phyloP scores from a whole-genome alignment of 2,329 filamentous ascomycete genomes.

The Beauveria sp. region DNA sequence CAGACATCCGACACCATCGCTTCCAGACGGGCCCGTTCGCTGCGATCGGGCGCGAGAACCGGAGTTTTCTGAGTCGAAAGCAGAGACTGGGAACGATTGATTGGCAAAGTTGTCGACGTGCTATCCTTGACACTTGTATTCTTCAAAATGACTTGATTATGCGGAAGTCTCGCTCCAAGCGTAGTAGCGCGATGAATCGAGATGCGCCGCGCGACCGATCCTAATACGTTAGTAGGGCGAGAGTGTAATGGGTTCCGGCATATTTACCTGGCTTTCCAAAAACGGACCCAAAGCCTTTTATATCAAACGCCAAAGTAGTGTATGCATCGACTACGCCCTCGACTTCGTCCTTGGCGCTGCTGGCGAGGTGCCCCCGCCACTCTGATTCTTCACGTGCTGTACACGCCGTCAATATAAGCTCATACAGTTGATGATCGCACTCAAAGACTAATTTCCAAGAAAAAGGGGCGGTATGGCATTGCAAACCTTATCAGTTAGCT shows the following conservation, averaged over 20 bases:
- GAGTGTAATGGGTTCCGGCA: no score
- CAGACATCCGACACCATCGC: slow-evolving; percentile 69
- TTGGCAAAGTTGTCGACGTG: slow-evolving; percentile 37
- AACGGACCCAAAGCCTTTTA: slow-evolving; percentile 67
- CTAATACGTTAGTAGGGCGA: slow-evolving; percentile 27
- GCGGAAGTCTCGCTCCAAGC: slow-evolving; percentile 57
- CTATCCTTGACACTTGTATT: slow-evolving; percentile 55
- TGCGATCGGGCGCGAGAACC: slow-evolving; percentile 64
- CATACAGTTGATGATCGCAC: slow-evolving; percentile 66
- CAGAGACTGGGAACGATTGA: slow-evolving; percentile 74
- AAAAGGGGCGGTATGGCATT: slow-evolving; percentile 77
- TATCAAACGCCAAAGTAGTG: slow-evolving; percentile 58
- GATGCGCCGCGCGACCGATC: slow-evolving; percentile 56
- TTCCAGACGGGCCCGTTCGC: slow-evolving; percentile 73
- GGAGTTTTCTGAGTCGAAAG: slow-evolving; percentile 61
- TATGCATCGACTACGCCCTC: slow-evolving; percentile 36
- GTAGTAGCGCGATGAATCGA: slow-evolving; percentile 76
- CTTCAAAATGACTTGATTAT: slow-evolving; percentile 76
- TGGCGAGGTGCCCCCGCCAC: slow-evolving; percentile 66
- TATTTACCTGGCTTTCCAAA: slow-evolving; percentile 62
- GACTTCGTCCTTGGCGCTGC: slow-evolving; percentile 40
- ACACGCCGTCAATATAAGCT: slow-evolving; percentile 81
- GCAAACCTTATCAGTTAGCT: slow-evolving; percentile 53
- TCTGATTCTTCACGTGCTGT: slow-evolving; percentile 69
- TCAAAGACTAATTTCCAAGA: slow-evolving; percentile 93